These are phyloP conservation scores for Kurtzmaniella quercitrusa DNA, from an alignment of 1,139 yeast species.

Conservation along the genomic window DNA sequence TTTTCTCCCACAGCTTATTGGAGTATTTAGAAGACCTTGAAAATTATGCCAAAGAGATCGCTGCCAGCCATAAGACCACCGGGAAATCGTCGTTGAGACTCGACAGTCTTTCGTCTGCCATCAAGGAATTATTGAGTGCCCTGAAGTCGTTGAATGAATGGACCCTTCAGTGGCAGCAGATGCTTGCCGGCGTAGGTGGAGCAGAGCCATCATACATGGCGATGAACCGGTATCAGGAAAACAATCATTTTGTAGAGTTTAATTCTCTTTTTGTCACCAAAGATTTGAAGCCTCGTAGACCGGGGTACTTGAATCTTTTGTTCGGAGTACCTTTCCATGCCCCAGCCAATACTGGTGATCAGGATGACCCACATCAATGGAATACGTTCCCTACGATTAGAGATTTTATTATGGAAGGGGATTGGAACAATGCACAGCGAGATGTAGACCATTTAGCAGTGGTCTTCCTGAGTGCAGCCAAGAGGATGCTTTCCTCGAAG, in stretches of 20 bases:
- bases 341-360: constrained; percentile 33
- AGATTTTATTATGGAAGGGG: constrained; percentile 51
- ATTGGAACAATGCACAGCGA: constrained; percentile 53
- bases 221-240: constrained; percentile 76
- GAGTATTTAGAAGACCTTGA: constrained; percentile 47
- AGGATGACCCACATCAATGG: constrained; percentile 40
- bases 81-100: constrained; percentile 20
- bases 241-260: constrained; percentile 55
- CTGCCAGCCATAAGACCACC: constrained; percentile 15
- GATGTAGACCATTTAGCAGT: constrained; percentile 47
- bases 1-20: constrained; percentile 44
- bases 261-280: constrained; percentile 50
- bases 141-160: constrained; percentile 36
- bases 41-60: constrained; percentile 27
- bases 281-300: constrained; percentile 48
- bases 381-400: constrained; percentile 74
- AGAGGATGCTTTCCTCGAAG: background rate
- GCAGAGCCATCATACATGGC: constrained; percentile 70
- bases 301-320: constrained; percentile 65
- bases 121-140: constrained; percentile 19
- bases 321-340: constrained; percentile 68
- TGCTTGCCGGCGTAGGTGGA: constrained; percentile 28
- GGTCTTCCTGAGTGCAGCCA: background rate
- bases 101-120: constrained; percentile 21
- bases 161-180: constrained; percentile 52